phyloP scores from a whole-genome alignment of 164 flowering plant genomes.

The Paratinospora sagittata region DNA sequence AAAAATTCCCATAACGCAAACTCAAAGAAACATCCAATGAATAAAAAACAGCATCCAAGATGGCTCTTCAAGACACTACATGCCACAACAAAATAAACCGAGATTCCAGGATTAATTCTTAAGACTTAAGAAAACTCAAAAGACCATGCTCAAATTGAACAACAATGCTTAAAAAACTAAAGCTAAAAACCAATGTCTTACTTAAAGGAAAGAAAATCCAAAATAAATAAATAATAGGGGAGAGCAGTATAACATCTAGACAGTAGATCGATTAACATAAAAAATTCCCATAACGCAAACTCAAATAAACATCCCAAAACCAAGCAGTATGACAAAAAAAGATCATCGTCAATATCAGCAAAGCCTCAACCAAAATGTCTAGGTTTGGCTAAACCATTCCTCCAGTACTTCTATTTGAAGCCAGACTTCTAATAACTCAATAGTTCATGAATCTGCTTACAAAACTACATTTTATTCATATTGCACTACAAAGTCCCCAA shows the following conservation, averaged over 20 bases:
- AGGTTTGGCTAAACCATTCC: not conserved
- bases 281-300: not conserved
- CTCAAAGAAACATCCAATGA: not conserved
- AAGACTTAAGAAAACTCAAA: no score
- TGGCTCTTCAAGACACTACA: not conserved
- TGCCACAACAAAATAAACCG: not conserved
- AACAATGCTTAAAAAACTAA: not conserved
- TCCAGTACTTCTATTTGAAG: not conserved
- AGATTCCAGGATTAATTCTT: slow-evolving; percentile 2
- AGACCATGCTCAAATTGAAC: no score
- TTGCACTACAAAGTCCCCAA: not conserved
- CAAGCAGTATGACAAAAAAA: not conserved
- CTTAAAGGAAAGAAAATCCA: not conserved
- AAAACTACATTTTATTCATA: not conserved
- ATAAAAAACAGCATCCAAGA: not conserved
- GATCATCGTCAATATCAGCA: not conserved
- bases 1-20: not conserved
- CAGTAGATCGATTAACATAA: no score
- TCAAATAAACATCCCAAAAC: not conserved
- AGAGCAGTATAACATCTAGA: no score
- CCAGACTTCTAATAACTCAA: not conserved
- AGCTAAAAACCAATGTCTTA: not conserved
- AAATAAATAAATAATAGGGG: no score
- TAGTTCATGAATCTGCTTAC: not conserved
- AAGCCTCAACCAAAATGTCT: not conserved